Conservation (phyloP, 2,329 filamentous ascomycete genomes). For the Talaromyces sp. region DNA sequence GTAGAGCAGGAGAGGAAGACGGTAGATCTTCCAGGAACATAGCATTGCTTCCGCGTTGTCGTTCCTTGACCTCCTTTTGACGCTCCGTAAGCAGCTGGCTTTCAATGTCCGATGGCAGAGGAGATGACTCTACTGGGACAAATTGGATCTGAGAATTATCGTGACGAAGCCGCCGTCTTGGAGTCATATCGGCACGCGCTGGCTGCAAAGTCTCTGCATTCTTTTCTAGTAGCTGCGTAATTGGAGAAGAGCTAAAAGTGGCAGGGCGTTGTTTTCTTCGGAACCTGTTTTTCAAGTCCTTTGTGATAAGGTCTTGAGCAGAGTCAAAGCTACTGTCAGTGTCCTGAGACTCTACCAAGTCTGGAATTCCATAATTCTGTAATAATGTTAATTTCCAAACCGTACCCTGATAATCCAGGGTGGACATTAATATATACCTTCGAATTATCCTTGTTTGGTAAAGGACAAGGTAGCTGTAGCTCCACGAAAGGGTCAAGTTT, state of each 20-base stretch:
- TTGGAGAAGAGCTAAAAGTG: constrained; percentile 26
- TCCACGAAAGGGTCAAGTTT: constrained; percentile 55
- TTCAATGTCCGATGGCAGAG: constrained; percentile 46
- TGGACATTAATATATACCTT: constrained; percentile 21
- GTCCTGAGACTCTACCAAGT: constrained; percentile 47
- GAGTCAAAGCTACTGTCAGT: constrained; percentile 38
- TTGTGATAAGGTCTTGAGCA: constrained; percentile 12
- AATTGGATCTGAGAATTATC: constrained; percentile 81
- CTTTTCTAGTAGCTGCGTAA: constrained; percentile 17
- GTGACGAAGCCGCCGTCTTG: constrained; percentile 61
- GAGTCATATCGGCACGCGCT: constrained; percentile 31
- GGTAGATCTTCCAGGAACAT: constrained; percentile 65
- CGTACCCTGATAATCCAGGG: constrained; percentile 5
- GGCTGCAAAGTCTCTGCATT: constrained; percentile 18
- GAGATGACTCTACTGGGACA: constrained; percentile 61
- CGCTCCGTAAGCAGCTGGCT: constrained; percentile 74
- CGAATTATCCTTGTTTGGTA: constrained; percentile 34
- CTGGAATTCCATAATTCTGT: constrained; percentile 9
- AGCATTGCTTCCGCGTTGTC: constrained; percentile 61
- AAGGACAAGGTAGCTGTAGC: constrained; percentile 43
- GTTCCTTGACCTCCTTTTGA: constrained; percentile 71
- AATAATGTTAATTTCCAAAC: constrained; percentile 10
- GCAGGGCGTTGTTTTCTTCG: constrained; percentile 8
- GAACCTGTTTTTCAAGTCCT: constrained; percentile 10
- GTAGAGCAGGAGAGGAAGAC: constrained; percentile 39